Base-by-base conservation (phyloP, 1,284 basidiomycete genomes). In the Ganoderma leucocontextum region DNA sequence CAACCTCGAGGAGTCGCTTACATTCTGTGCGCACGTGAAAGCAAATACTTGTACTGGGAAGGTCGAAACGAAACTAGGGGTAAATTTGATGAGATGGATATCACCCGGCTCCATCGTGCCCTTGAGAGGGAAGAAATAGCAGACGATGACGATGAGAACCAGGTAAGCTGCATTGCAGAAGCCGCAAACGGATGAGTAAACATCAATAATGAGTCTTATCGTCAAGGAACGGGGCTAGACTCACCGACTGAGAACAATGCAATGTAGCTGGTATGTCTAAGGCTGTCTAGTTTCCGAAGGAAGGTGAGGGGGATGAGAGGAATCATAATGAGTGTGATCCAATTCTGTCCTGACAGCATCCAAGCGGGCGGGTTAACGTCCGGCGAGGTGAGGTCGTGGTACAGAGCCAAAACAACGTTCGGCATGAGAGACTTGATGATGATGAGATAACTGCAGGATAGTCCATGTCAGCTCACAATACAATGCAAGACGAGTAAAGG, bases 1-100 rank as follows among this genome's bases (percentile, higher is more conserved):
- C 38, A 29, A 38, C 36, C 22, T 22, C 19, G 38, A 70, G 60
- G 25, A 63, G 36, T 17, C 35, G 10, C 89, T 74, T 78, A 96
- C 95, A 76, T 97, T 97, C 84, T 97, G 95, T 17, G 93, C 87
- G 76, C 95, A 96, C 5, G 95, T 97, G 78, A 92, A 97, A 10
- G 95, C 95, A 81, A 98, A 98, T 1, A 99, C 94, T 80, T 98
- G 96, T 10, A 99, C 95, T 0, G 96, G 97, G 83, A 95, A 95
- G 36, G 89, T 96, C 29, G 93, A 89, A 17, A 98, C 84, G 75
- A 97, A 93, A 66, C 85, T 88, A 9, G 95, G 87, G 8, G 93
- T 93, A 72, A 94, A 89, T 73, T 89, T 87, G 70, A 93, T 84
- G n/a, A 89, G 80, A 70, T 85, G 84, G 19, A 92, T 83, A 77